phyloP scores from a whole-genome alignment of 306 rosid genomes.

The Pueraria montana region DNA sequence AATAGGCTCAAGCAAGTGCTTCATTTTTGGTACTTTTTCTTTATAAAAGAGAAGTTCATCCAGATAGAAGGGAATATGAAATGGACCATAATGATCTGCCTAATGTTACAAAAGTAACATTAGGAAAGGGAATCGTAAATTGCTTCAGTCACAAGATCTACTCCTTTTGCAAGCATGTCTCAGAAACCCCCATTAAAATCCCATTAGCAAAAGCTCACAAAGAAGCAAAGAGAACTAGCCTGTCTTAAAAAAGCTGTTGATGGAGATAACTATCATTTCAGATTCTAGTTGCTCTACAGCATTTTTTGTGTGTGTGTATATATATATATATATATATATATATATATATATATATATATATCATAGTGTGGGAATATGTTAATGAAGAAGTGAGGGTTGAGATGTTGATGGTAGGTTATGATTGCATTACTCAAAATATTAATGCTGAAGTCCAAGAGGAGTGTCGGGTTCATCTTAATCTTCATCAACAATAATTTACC shows the following conservation, averaged over 20 bases:
- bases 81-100: not conserved
- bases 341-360: too few relatives aligned
- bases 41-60: not conserved
- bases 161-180: conserved; percentile 4
- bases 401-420: conserved; percentile 4
- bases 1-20: not conserved
- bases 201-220: conserved; percentile 9
- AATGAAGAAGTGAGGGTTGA: not conserved
- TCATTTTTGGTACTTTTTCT: not conserved
- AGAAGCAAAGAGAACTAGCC: conserved; percentile 9
- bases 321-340: too few relatives aligned
- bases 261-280: not conserved
- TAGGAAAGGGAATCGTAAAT: not conserved
- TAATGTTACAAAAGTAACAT: conserved; percentile 17
- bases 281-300: not conserved
- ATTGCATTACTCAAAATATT: not conserved
- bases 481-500: conserved; percentile 30
- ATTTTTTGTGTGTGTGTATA: too few relatives aligned
- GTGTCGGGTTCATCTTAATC: not conserved
- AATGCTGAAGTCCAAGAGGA: not conserved
- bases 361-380: conserved; percentile 18
- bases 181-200: not conserved
- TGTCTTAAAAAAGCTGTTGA: conserved; percentile 11
- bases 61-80: conserved; percentile 3
- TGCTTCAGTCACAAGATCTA: conserved; percentile 16